phyloP scores from a whole-genome alignment of 306 rosid genomes.

The Glycine tomentella region DNA sequence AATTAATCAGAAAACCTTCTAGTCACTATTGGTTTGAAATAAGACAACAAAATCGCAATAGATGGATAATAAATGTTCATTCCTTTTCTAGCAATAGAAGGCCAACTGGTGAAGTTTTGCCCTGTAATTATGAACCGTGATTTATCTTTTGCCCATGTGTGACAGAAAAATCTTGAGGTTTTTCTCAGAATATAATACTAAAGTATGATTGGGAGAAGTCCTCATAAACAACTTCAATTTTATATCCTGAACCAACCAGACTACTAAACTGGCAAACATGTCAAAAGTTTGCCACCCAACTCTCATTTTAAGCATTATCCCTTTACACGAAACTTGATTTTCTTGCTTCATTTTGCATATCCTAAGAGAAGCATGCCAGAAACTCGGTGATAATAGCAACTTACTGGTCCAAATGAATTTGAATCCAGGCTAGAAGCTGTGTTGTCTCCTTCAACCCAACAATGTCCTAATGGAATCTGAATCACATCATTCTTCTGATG shows the following conservation, averaged over 20 bases:
- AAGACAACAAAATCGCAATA: neutral
- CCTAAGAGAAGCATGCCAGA: no score
- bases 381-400: slow-evolving; percentile 46
- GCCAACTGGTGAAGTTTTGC: slow-evolving; percentile 18
- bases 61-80: neutral
- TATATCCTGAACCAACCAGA: slow-evolving; percentile 15
- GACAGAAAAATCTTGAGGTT: slow-evolving; percentile 25
- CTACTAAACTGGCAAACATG: neutral
- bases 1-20: slow-evolving; percentile 17
- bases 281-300: neutral
- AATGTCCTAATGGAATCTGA: slow-evolving; percentile 77
- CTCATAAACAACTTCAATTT: slow-evolving; percentile 13
- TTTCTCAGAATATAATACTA: slow-evolving; percentile 27
- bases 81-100: slow-evolving; percentile 10
- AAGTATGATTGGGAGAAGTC: slow-evolving; percentile 1
- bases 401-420: slow-evolving; percentile 83
- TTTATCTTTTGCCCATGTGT: slow-evolving; percentile 16
- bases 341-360: slow-evolving; percentile 38
- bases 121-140: neutral
- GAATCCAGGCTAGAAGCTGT: slow-evolving; percentile 84
- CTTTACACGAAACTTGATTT: slow-evolving; percentile 5
- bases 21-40: slow-evolving; percentile 23
- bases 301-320: neutral
- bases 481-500: slow-evolving; percentile 60
- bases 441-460: slow-evolving; percentile 98